A percentile compares a stretch with the other conserved stretches of the same genome.
These are phyloP conservation scores for Macrophomina pseudophaseolina DNA, from an alignment of 2,329 filamentous ascomycete genomes.

Conservation along the genomic window DNA sequence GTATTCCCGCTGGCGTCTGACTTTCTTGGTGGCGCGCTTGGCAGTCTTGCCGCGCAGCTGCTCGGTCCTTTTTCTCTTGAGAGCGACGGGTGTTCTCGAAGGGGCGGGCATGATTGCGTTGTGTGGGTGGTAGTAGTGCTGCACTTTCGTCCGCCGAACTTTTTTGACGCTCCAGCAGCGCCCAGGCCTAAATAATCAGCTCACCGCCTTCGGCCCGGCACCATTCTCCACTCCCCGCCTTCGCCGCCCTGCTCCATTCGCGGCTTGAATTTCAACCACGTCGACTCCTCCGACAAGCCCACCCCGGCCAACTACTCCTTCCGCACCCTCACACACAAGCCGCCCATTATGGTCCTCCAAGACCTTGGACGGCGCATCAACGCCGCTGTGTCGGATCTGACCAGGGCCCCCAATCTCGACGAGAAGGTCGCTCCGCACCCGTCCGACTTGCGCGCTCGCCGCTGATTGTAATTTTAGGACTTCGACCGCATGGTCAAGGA, in stretches of 20 bases:
- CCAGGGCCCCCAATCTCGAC: constrained; percentile 88
- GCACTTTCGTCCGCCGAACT: constrained; percentile 3
- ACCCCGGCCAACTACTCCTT: constrained; percentile 8
- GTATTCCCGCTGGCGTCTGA: constrained; percentile 67
- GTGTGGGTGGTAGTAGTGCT: not conserved
- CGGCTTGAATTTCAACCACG: constrained; percentile 18
- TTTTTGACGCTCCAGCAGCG: constrained; percentile 1
- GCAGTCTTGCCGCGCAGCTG: constrained; percentile 61
- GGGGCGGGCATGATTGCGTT: constrained; percentile 32
- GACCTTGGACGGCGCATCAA: constrained; percentile 99
- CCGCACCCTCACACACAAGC: constrained; percentile 5
- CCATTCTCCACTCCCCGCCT: constrained; percentile 5
- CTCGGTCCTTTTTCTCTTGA: constrained; percentile 64
- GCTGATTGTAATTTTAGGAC: constrained; percentile 63
- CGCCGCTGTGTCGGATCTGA: constrained; percentile 91
- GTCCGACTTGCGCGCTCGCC: constrained; percentile 12
- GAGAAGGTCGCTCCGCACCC: constrained; percentile 71
- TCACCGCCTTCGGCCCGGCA: constrained; percentile 11
- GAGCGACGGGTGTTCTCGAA: constrained; percentile 38
- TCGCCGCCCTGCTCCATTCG: constrained; percentile 18
- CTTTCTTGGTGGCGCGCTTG: constrained; percentile 58
- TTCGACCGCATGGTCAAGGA: constrained; percentile 99
- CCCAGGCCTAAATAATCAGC: not conserved
- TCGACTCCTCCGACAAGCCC: not conserved
- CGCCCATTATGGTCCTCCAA: constrained; percentile 84